phyloP scores from a whole-genome alignment of 495 filamentous ascomycete species.

The Aspergillus affinis region DNA sequence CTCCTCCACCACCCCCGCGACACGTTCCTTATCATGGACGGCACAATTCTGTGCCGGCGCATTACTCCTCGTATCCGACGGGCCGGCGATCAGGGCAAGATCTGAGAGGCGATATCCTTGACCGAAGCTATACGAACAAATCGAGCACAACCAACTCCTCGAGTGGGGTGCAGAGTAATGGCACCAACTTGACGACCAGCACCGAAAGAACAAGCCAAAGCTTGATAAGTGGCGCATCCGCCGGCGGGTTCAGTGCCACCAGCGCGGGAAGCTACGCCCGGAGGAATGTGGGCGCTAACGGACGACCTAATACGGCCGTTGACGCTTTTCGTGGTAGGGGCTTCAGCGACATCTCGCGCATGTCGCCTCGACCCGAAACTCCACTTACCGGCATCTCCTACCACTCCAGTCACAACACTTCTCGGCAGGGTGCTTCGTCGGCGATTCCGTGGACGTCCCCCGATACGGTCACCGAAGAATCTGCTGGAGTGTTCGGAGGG shows the following conservation, averaged over 20 bases:
- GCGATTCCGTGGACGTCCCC: constrained; percentile 46
- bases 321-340: constrained; percentile 42
- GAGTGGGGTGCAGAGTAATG: constrained; percentile 65
- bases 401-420: constrained; percentile 77
- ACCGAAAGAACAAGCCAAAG: constrained; percentile 79
- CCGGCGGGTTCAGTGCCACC: constrained; percentile 87
- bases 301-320: constrained; percentile 54
- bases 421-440: constrained; percentile 51
- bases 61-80: constrained; percentile 38
- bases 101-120: constrained; percentile 65
- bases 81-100: constrained; percentile 84
- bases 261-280: constrained; percentile 91
- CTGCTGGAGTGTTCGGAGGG: constrained; percentile 65
- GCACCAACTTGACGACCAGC: constrained; percentile 69
- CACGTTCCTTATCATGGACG: constrained; percentile 49
- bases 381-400: constrained; percentile 77
- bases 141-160: constrained; percentile 77
- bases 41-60: constrained; percentile 45
- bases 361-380: constrained; percentile 58
- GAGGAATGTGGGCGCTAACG: constrained; percentile 52
- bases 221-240: constrained; percentile 90
- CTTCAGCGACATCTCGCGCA: constrained; percentile 44
- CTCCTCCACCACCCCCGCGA: constrained; percentile 62
- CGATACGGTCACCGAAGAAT: constrained; percentile 40
- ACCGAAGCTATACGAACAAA: constrained; percentile 81